Evolutionary conservation across 257 asterid species (phyloP).

Genomic region (Plantago ovata): DNA sequence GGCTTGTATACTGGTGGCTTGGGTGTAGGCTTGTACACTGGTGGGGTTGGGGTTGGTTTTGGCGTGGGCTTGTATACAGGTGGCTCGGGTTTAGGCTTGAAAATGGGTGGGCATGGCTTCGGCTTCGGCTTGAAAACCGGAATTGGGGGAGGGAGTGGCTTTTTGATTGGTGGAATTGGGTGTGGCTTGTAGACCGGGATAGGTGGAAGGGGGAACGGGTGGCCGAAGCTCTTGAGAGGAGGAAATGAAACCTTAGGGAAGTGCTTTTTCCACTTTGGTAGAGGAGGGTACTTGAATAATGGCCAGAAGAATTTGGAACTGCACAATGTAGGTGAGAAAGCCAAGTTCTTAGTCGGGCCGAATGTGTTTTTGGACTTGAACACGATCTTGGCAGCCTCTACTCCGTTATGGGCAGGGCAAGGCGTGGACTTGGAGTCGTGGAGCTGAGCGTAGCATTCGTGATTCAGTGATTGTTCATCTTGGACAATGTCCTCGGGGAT

Average conservation of each 20-base stretch:
- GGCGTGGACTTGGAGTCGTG: slow-evolving; percentile 63
- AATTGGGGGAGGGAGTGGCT: slow-evolving; percentile 28
- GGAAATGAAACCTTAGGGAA: slow-evolving; percentile 32
- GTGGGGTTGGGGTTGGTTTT: slow-evolving; percentile 23
- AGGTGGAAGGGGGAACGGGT: slow-evolving; percentile 41
- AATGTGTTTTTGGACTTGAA: slow-evolving; percentile 35
- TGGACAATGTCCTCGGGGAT: slow-evolving; percentile 40
- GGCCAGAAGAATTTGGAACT: slow-evolving; percentile 81
- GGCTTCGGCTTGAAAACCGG: slow-evolving; percentile 24
- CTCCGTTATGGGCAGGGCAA: slow-evolving; percentile 62
- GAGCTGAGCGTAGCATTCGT: slow-evolving; percentile 82
- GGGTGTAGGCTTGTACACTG: slow-evolving; percentile 26
- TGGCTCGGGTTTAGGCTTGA: slow-evolving; percentile 27
- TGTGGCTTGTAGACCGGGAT: slow-evolving; percentile 22
- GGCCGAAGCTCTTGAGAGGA: slow-evolving; percentile 33
- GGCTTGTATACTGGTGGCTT: slow-evolving; percentile 32
- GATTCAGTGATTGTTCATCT: slow-evolving; percentile 42
- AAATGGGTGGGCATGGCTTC: slow-evolving; percentile 24
- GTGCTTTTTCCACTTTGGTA: slow-evolving; percentile 39
- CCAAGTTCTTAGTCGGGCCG: slow-evolving; percentile 40
- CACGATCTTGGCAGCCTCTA: slow-evolving; percentile 55
- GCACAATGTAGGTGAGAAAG: slow-evolving; percentile 69
- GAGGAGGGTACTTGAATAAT: slow-evolving; percentile 46
- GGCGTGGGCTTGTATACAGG: slow-evolving; percentile 21
- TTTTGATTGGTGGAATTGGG: slow-evolving; percentile 9